Evolutionary conservation across 768 basidiomycete species (phyloP), one percentile per base, ranked within the genome.

Genomic region (Guyanaporus albipodus): DNA sequence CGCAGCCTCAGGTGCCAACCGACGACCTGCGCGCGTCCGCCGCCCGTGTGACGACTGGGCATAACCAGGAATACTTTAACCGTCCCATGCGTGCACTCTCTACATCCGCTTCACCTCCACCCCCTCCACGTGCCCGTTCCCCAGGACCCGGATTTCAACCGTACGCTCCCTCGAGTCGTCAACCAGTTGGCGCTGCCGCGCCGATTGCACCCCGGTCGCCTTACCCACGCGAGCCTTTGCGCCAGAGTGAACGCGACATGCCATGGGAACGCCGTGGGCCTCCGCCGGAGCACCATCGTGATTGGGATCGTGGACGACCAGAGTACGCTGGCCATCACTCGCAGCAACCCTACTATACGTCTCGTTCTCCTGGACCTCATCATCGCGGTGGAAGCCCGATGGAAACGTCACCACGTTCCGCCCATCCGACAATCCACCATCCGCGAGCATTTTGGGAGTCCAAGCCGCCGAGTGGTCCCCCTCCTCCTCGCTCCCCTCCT

Each of bases 251-350:
- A 15, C 70, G 72, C 11, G 84, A 86, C 12, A 56, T 66, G 32
- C 67, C 64, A 9, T 87, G 84, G 83, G 82, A 84, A 28, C 75
- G 83, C 26, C 79, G 80, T 33, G 62, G 56, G 1, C 74, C 73
- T n/a, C 69, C 65, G 21, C 57, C 70, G 10, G 61, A 62, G 37
- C 74, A 78, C 26, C 71, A 69, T 53, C 71, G 74, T 29, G 79
- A 82, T 2, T 81, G 80, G 79, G 80, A 56, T 24, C 71, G 76
- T 6, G 73, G 77, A 15, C 66, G 73, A 14, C 51, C 63, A 19
- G 68, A 73, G 21, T 72, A 73, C 46, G 47, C 62, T 23, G 45
- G 60, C 4, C 64, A 63, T 21, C 57, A 58, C 14, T 56, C 66
- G 6, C 66, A 69, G 37, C 63, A 57, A 23, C 58, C 61, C 4